Percentiles rank a stretch among this genome's conserved stretches.
Conservation (phyloP, 2,329 filamentous ascomycete genomes). For the Monilinia polystroma region DNA sequence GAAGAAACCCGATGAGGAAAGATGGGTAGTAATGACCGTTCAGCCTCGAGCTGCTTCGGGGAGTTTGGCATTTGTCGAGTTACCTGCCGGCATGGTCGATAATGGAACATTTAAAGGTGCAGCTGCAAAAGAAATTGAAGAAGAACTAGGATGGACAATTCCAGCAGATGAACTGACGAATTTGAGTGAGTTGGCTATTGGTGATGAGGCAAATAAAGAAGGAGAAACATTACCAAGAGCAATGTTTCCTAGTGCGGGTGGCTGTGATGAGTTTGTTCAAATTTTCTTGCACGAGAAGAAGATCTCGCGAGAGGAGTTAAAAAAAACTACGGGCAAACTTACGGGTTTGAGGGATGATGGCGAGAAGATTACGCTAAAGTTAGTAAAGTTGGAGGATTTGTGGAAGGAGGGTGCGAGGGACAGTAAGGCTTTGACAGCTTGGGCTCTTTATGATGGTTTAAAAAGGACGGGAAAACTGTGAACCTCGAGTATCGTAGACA, state of each 20-base stretch:
- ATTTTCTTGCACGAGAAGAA: slow-evolving; percentile 57
- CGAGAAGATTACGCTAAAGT: slow-evolving; percentile 61
- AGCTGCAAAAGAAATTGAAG: slow-evolving; percentile 59
- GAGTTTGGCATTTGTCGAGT: slow-evolving; percentile 54
- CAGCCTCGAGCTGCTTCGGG: slow-evolving; percentile 58
- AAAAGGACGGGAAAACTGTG: slow-evolving; percentile 41
- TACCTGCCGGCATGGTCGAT: slow-evolving; percentile 61
- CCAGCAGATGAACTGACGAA: slow-evolving; percentile 50
- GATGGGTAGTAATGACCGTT: slow-evolving; percentile 58
- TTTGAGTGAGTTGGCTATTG: slow-evolving; percentile 55
- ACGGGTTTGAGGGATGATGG: slow-evolving; percentile 58
- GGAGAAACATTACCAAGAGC: slow-evolving; percentile 45
- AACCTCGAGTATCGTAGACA: not conserved
- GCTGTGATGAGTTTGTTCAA: slow-evolving; percentile 60
- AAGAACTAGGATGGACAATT: slow-evolving; percentile 59
- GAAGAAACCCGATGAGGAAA: slow-evolving; percentile 44
- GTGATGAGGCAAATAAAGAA: slow-evolving; percentile 42
- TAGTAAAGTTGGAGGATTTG: slow-evolving; percentile 56
- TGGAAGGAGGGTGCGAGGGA: slow-evolving; percentile 59
- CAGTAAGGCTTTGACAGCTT: slow-evolving; percentile 58
- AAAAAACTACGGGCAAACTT: slow-evolving; percentile 56
- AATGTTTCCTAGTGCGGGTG: slow-evolving; percentile 58
- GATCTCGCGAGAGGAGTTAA: slow-evolving; percentile 50
- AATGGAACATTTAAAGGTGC: slow-evolving; percentile 55
- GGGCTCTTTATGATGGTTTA: slow-evolving; percentile 59